Evolutionary conservation across 345 rosid species (phyloP).

Genomic region (Populus pruinosa): DNA sequence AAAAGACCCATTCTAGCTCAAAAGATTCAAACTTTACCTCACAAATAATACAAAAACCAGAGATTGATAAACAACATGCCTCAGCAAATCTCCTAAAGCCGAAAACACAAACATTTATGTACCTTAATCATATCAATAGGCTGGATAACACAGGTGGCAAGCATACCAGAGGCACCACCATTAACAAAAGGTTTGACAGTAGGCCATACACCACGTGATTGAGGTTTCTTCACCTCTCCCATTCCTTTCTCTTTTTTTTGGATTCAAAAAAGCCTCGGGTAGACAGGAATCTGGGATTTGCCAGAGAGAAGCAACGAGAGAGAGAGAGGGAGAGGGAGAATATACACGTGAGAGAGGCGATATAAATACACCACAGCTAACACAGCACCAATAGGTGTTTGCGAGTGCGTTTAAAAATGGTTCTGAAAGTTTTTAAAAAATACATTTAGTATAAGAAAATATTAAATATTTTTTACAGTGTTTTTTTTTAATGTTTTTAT

Average conservation of each 20-base stretch:
- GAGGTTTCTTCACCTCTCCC: slow-evolving; percentile 65
- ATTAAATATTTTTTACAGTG: too few relatives aligned
- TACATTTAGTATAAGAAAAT: too few relatives aligned
- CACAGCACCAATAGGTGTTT: not conserved
- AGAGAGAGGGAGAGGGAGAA: slow-evolving; percentile 3
- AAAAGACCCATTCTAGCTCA: slow-evolving; percentile 5
- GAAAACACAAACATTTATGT: not conserved
- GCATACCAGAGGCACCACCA: slow-evolving; percentile 98
- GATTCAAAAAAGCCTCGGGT: not conserved
- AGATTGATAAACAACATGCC: not conserved
- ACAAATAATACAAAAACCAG: not conserved
- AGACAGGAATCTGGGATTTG: not conserved
- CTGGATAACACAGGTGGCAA: slow-evolving; percentile 96
- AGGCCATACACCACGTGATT: slow-evolving; percentile 62
- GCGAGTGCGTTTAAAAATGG: too few relatives aligned
- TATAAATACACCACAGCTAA: not conserved
- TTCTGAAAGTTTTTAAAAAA: too few relatives aligned
- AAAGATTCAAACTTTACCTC: slow-evolving; percentile 3
- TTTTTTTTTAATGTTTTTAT: too few relatives aligned
- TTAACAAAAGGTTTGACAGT: slow-evolving; percentile 88
- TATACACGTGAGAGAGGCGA: not conserved
- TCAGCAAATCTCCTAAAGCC: not conserved
- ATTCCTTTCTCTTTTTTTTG: slow-evolving; percentile 6
- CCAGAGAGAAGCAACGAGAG: not conserved
- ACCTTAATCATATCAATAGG: slow-evolving; percentile 99